Evolutionary conservation across 1,284 basidiomycete genomes (phyloP).

Genomic region (Inonotus hispidus): DNA sequence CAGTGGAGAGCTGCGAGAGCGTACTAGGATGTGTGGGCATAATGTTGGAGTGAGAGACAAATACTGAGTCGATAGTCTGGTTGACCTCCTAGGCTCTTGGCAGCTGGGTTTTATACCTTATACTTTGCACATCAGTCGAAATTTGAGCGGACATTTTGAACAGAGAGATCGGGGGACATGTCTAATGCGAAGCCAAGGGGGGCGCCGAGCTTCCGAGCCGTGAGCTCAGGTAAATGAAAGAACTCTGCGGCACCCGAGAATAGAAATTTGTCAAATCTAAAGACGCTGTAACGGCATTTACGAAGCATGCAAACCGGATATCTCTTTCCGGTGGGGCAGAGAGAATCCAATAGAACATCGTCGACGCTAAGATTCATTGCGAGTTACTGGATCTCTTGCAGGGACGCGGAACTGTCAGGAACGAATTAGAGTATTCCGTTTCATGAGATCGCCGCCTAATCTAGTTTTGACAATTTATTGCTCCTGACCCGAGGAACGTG

Average conservation of each 20-base stretch:
- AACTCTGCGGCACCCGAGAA: not conserved
- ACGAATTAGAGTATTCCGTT: not conserved
- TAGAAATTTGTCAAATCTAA: not conserved
- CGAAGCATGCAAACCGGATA: not conserved
- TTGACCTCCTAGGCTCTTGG: not conserved
- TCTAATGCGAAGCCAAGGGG: not conserved
- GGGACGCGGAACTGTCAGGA: slow-evolving; percentile 1
- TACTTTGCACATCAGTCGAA: not conserved
- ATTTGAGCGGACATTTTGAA: not conserved
- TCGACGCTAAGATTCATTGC: not conserved
- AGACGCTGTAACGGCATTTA: not conserved
- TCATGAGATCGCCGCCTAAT: slow-evolving; percentile 3
- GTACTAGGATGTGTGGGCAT: not conserved
- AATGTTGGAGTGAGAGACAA: not conserved
- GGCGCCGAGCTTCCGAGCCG: not conserved
- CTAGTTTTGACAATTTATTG: not conserved
- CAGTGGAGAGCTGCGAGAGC: not conserved
- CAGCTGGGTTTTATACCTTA: not conserved
- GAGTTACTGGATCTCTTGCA: slow-evolving; percentile 4
- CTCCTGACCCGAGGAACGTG: not conserved
- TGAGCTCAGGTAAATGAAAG: not conserved
- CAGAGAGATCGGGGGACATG: not conserved
- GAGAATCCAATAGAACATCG: not conserved
- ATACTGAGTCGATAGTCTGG: not conserved
- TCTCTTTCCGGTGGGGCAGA: not conserved